Evolutionary conservation across 208 protist species (phyloP), one percentile per base, ranked within the genome.

Genomic region (Wallacemonas sp.): DNA sequence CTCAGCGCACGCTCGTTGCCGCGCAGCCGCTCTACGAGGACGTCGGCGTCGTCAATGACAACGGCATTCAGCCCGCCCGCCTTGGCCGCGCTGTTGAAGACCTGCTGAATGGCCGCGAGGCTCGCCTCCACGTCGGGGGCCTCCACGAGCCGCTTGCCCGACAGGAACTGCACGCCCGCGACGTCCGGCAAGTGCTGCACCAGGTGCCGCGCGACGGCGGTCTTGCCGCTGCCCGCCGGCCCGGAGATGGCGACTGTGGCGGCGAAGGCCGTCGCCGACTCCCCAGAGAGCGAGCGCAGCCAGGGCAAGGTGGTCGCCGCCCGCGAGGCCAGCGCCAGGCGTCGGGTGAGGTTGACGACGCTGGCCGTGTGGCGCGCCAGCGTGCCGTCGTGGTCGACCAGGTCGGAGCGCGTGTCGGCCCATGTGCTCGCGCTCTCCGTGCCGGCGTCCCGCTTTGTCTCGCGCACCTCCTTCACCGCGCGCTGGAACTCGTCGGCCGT

Each of bases 1-100:
- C 36, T 62, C 20, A 44, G 33, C 18, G 48, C 45, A 26, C 67
- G 49, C 45, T 42, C 57, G 25, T 55, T 11, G n/a, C 54, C 48
- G 25, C 61, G 23, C 29, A 77, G 55, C n/a, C 61, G 44, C 18
- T 70, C 66, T 1, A 75, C 33, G 3, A 97, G 61, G 20, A 82
- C 74, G 75, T 99, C 99, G 61, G 99, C 72, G 70, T 99, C 91
- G 71, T 99, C 98, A 38, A 99, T 77, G 16, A 99, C 91, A 23
- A 99, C 91, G 0, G 98, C 68, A 38, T 59, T 36, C 8, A 59
- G 26, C 10, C 52, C 52, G 10, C 31, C 31, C 16, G 52, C 10
- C 52, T 59, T 59, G 52, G 52, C 26, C 4, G 52, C 52, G 22
- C 31, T 42, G 32, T 4, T 44, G 10, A 59, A 42, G 3, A 29